A percentile compares a stretch with the other conserved stretches of the same genome.
Conservation (phyloP, 108 stramenopile species). For the Stephanodiscus triporus region DNA sequence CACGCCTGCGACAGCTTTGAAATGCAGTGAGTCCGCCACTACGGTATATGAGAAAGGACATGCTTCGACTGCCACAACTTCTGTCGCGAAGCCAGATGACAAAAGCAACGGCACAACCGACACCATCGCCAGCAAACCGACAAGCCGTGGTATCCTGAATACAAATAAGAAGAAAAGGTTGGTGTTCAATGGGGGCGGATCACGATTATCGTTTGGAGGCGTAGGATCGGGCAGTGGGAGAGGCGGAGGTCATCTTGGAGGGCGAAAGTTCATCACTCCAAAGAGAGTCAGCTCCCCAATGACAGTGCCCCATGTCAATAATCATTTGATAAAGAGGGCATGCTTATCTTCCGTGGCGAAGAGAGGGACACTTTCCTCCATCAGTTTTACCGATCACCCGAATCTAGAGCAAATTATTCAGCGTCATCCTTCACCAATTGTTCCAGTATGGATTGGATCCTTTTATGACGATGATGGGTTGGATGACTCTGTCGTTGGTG, state of each 20-base stretch:
- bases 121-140: neutral
- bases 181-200: slow-evolving; percentile 26
- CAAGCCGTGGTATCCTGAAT: slow-evolving; percentile 18
- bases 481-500: slow-evolving; percentile 43
- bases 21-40: neutral
- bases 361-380: neutral
- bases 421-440: slow-evolving; percentile 44
- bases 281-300: slow-evolving; percentile 19
- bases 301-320: neutral
- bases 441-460: slow-evolving; percentile 52
- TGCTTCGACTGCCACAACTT: slow-evolving; percentile 2
- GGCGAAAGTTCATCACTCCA: slow-evolving; percentile 44
- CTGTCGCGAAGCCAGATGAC: neutral
- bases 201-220: slow-evolving; percentile 14
- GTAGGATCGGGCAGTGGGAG: neutral
- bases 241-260: slow-evolving; percentile 8
- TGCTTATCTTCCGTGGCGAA: neutral
- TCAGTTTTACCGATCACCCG: slow-evolving; percentile 8
- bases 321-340: slow-evolving; percentile 1
- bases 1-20: neutral
- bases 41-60: neutral
- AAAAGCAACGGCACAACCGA: neutral
- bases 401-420: slow-evolving; percentile 35
- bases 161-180: slow-evolving; percentile 42
- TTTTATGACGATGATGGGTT: slow-evolving; percentile 31